Conservation (phyloP, 2,329 filamentous ascomycete species). For the Knufia petricola region DNA sequence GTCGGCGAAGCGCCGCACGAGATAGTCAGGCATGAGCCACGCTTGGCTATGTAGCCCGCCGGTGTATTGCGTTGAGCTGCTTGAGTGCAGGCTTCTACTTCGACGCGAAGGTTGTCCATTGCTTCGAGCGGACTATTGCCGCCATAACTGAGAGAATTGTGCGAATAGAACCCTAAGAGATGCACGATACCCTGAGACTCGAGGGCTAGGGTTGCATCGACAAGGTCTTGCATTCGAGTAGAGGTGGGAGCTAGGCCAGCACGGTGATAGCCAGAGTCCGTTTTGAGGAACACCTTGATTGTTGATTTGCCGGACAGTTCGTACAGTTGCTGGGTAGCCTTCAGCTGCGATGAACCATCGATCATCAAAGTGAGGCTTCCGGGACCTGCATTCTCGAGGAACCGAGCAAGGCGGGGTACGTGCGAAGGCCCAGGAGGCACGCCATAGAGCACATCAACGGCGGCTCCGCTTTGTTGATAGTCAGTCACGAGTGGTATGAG, state of each 20-base stretch:
- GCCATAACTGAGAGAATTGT: slow-evolving; percentile 63
- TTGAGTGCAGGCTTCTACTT: slow-evolving; percentile 44
- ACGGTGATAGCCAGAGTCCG: slow-evolving; percentile 63
- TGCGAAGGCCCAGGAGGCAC: slow-evolving; percentile 57
- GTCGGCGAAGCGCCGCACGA: slow-evolving; percentile 72
- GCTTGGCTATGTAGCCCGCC: slow-evolving; percentile 8
- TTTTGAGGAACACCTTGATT: slow-evolving; percentile 58
- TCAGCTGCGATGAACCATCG: slow-evolving; percentile 56
- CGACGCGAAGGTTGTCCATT: slow-evolving; percentile 48
- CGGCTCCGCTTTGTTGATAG: slow-evolving; percentile 44
- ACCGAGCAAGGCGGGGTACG: slow-evolving; percentile 48
- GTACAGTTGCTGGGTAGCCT: slow-evolving; percentile 38
- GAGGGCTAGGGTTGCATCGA: slow-evolving; percentile 24
- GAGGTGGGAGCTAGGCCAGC: slow-evolving; percentile 54
- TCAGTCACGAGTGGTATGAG: slow-evolving; percentile 52
- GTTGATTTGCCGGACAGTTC: slow-evolving; percentile 35
- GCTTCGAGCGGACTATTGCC: slow-evolving; percentile 48
- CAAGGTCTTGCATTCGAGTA: slow-evolving; percentile 27
- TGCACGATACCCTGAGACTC: slow-evolving; percentile 25
- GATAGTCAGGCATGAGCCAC: slow-evolving; percentile 40
- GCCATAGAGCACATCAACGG: slow-evolving; percentile 61
- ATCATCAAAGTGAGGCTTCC: slow-evolving; percentile 55
- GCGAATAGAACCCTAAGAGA: slow-evolving; percentile 60
- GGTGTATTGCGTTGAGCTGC: slow-evolving; percentile 20
- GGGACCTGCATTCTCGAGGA: slow-evolving; percentile 49